Conservation (phyloP, 1,139 yeast genomes). For the Geotrichum bryndzae region DNA sequence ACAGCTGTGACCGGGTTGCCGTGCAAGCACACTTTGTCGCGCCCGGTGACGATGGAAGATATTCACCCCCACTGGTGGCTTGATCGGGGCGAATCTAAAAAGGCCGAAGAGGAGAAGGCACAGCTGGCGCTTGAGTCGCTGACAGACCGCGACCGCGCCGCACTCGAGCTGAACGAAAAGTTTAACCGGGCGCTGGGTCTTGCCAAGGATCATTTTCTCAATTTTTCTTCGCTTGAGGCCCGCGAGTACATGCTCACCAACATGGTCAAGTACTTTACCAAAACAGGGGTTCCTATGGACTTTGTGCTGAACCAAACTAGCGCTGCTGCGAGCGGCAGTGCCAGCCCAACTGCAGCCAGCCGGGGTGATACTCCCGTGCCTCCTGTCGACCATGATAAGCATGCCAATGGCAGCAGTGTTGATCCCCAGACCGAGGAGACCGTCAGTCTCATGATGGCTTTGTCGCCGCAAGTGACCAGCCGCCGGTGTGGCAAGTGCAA, state of each 20-base stretch:
- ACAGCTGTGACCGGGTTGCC: conserved; percentile 18
- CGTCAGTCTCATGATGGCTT: background rate
- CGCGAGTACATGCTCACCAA: conserved; percentile 16
- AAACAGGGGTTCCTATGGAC: conserved; percentile 14
- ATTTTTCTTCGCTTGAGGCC: conserved; percentile 14
- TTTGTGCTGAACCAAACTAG: background rate
- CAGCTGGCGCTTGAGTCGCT: conserved; percentile 6
- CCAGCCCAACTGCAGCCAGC: background rate
- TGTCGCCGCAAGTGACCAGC: background rate
- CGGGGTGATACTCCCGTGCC: background rate
- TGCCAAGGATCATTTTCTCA: conserved; percentile 17
- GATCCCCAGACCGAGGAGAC: background rate
- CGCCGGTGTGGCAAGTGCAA: conserved; percentile 19
- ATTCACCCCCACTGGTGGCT: conserved; percentile 19
- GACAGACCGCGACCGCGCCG: conserved; percentile 13
- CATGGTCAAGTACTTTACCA: conserved; percentile 14
- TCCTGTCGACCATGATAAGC: background rate
- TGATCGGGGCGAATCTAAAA: background rate
- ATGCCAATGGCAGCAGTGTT: background rate
- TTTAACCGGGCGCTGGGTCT: conserved; percentile 13
- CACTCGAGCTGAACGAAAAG: conserved; percentile 13
- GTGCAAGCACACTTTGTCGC: conserved; percentile 18
- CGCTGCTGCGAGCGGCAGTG: conserved; percentile 3
- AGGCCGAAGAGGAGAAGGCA: background rate
- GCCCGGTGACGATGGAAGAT: conserved; percentile 18